Conservation (phyloP, 345 rosid species). For the Trapa incisa region DNA sequence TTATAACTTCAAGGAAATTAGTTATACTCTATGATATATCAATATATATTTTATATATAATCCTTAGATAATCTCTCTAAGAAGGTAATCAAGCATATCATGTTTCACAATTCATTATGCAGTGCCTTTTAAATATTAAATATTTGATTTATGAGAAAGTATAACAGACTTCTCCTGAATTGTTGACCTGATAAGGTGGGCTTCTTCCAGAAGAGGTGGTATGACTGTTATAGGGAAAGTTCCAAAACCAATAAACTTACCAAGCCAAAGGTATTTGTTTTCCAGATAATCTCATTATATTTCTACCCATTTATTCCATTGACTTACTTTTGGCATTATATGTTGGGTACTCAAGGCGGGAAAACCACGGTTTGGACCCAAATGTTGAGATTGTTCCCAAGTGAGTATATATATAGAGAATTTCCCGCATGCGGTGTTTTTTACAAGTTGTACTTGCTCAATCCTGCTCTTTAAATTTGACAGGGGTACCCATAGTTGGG, state of each 20-base stretch:
- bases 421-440: background rate
- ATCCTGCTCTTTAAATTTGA: slow-evolving; percentile 7
- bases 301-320: slow-evolving; percentile 4
- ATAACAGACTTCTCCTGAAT: background rate
- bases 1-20: background rate
- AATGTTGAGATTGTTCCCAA: slow-evolving; percentile 98
- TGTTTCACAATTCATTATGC: background rate
- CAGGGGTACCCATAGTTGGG: slow-evolving; percentile 95
- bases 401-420: slow-evolving; percentile 34
- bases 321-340: slow-evolving; percentile 5
- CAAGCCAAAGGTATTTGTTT: slow-evolving; percentile 79
- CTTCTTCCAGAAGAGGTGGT: slow-evolving; percentile 70
- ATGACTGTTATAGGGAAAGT: slow-evolving; percentile 94
- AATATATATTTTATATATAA: background rate
- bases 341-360: slow-evolving; percentile 54
- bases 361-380: slow-evolving; percentile 93
- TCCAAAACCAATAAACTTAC: slow-evolving; percentile 94
- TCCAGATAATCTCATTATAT: background rate
- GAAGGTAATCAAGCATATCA: background rate
- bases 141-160: background rate
- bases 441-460: slow-evolving; percentile 3
- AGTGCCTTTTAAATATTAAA: background rate
- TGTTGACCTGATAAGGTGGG: slow-evolving; percentile 41
- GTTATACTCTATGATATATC: background rate
- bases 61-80: too few species aligned